Evolutionary conservation across 345 rosid species (phyloP).

Genomic region (Heritiera fomes): DNA sequence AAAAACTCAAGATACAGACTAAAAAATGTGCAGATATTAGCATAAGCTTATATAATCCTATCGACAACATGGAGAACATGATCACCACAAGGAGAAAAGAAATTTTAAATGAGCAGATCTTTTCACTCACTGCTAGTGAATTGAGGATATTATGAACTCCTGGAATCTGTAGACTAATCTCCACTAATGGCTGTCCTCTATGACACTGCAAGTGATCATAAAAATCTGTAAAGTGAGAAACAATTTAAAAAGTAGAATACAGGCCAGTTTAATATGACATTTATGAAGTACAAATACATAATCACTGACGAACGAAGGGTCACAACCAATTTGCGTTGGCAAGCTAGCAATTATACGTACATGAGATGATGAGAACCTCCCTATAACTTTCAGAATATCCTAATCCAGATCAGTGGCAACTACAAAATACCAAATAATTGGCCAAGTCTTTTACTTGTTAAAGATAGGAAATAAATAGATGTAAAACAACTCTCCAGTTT

Average conservation of each 20-base stretch:
- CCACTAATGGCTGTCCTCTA: constrained; percentile 32
- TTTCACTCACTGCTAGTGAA: constrained; percentile 36
- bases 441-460: not conserved
- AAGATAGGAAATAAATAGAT: not conserved
- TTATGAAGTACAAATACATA: not conserved
- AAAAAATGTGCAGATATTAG: not conserved
- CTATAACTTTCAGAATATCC: not conserved
- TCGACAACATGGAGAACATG: not conserved
- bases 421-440: not conserved
- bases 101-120: not conserved
- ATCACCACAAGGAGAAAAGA: not conserved
- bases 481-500: not conserved
- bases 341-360: not conserved
- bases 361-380: not conserved
- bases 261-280: not conserved
- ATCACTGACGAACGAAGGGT: not conserved
- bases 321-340: not conserved
- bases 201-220: constrained; percentile 25
- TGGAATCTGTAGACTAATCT: constrained; percentile 34
- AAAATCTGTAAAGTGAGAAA: not conserved
- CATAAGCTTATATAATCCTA: not conserved
- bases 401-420: not conserved
- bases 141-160: constrained; percentile 41
- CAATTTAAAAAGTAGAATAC: not conserved
- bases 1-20: not conserved